Evolutionary conservation across 2,329 filamentous ascomycete species (phyloP), one percentile per base, ranked within the genome.

Genomic region (Colletotrichum euphorbiae): DNA sequence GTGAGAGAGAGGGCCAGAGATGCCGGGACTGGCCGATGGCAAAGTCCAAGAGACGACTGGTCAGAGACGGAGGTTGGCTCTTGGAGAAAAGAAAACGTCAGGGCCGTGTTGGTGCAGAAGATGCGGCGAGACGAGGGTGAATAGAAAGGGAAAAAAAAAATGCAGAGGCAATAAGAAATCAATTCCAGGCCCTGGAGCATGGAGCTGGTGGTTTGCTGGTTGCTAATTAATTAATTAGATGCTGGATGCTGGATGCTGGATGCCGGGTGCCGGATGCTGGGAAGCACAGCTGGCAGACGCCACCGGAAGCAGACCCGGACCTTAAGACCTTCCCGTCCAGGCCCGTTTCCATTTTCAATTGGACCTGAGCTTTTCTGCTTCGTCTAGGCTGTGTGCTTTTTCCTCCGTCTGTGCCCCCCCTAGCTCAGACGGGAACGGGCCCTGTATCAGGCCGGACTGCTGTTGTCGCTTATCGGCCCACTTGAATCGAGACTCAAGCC

Each of bases 401-500:
- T 61, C 51, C 19, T 21, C 17, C 17, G 64, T 67, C 59, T 45
- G 52, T 51, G 59, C 59, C 40, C 51, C 42, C 40, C 51, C 43
- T n/a, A 62, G 38, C 46, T 28, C 28, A 28, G 28, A 28, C 31
- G 21, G 45, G 46, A 54, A 58, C 52, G 38, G 59, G 60, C 52
- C 51, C 24, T 24, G 24, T 24, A 24, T 24, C 24, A 24, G 24
- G 24, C 24, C 24, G 24, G 24, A 24, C 24, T 24, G 24, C 4
- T 5, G 24, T 24, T 24, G 24, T 24, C 24, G 24, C 24, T n/a
- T 8, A 5, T 4, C 6, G 28, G 28, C 28, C 28, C 28, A 28
- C 24, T 28, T 28, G 24, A 28, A 7, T 28, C 24, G 24, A 28
- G 24, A 43, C 40, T 17, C 17, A 2, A 28, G 24, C 17, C 40